A percentile compares a stretch with the other conserved stretches of the same genome.
These are phyloP conservation scores for Collariella sp. DNA, from an alignment of 495 filamentous ascomycete species.

Conservation along the genomic window DNA sequence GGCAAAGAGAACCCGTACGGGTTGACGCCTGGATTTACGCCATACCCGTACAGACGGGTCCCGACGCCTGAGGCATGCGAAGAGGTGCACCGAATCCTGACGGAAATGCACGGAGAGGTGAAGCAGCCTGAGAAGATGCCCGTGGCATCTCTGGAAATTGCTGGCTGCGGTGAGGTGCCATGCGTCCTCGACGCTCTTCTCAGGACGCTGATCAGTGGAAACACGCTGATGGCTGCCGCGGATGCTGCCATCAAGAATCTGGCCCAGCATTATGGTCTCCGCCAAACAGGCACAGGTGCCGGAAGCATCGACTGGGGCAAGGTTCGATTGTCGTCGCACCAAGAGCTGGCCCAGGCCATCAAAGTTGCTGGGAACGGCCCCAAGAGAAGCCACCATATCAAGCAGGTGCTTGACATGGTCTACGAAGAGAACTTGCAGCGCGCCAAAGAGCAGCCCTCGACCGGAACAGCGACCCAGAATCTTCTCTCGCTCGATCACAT, in stretches of 20 bases:
- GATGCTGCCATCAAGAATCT: constrained; percentile 64
- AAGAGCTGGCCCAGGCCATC: constrained; percentile 65
- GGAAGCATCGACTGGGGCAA: constrained; percentile 85
- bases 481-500: constrained; percentile 65
- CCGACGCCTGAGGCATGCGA: constrained; percentile 68
- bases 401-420: constrained; percentile 72
- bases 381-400: constrained; percentile 66
- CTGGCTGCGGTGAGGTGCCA: constrained; percentile 91
- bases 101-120: constrained; percentile 56
- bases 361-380: constrained; percentile 59
- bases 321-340: constrained; percentile 53
- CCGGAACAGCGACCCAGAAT: constrained; percentile 6
- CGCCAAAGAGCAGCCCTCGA: background rate
- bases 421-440: constrained; percentile 53
- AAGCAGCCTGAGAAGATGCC: constrained; percentile 60
- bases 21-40: constrained; percentile 43
- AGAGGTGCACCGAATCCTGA: constrained; percentile 62
- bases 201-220: constrained; percentile 69
- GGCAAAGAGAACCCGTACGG: constrained; percentile 39
- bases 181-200: constrained; percentile 84
- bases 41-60: constrained; percentile 59
- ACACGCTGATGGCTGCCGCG: constrained; percentile 59
- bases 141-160: constrained; percentile 63
- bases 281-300: constrained; percentile 32
- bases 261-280: constrained; percentile 55